phyloP scores from a whole-genome alignment of 1,284 basidiomycete species.

The Abortiporus biennis region DNA sequence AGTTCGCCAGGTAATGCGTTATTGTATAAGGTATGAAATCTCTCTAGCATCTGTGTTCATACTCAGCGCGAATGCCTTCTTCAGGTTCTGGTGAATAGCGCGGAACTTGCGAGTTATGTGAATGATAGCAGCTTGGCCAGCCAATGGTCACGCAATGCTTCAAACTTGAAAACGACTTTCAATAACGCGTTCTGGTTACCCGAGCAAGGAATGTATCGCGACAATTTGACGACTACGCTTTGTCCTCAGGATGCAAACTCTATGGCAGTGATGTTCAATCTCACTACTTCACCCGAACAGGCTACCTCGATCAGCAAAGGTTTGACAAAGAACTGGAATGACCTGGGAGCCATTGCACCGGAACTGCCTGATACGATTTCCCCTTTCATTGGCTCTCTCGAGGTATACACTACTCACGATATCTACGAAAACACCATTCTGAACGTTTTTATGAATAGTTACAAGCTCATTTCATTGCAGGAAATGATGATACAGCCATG shows the following conservation, averaged over 20 bases:
- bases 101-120: slow-evolving; percentile 38
- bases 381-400: slow-evolving; percentile 45
- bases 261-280: slow-evolving; percentile 42
- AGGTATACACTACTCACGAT: slow-evolving; percentile 25
- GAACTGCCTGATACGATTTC: slow-evolving; percentile 47
- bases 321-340: slow-evolving; percentile 41
- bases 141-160: slow-evolving; percentile 35
- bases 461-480: slow-evolving; percentile 45
- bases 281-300: slow-evolving; percentile 35
- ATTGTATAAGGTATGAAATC: slow-evolving; percentile 31
- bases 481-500: slow-evolving; percentile 39
- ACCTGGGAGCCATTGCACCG: slow-evolving; percentile 40
- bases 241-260: slow-evolving; percentile 48
- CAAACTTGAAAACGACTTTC: slow-evolving; percentile 33
- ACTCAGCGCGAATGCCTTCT: background rate
- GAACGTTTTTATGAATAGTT: slow-evolving; percentile 24
- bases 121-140: slow-evolving; percentile 28
- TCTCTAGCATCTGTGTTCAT: background rate
- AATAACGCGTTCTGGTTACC: slow-evolving; percentile 41
- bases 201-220: slow-evolving; percentile 36
- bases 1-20: slow-evolving; percentile 46
- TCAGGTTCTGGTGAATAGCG: slow-evolving; percentile 39
- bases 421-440: background rate
- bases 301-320: slow-evolving; percentile 36
- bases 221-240: slow-evolving; percentile 37